Conservation (phyloP, 257 asterid species). For the Striga asiatica region DNA sequence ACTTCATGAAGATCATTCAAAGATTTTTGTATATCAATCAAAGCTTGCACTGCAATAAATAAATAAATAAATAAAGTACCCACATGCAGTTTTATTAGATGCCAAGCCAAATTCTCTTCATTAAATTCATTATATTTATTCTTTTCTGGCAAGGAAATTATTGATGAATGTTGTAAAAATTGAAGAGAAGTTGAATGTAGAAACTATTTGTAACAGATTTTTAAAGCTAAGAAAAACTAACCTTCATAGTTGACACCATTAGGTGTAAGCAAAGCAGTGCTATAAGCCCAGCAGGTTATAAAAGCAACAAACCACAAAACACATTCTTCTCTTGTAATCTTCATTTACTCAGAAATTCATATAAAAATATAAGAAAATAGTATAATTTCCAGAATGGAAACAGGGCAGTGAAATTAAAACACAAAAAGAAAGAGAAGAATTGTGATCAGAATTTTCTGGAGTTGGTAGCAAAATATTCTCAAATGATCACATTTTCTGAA, state of each 20-base stretch:
- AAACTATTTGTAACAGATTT: too few relatives aligned
- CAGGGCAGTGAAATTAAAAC: not conserved
- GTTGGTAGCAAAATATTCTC: too few relatives aligned
- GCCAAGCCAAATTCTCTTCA: too few relatives aligned
- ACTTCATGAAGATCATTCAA: conserved; percentile 62
- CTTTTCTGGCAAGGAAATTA: too few relatives aligned
- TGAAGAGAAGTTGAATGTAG: too few relatives aligned
- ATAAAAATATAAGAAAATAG: not conserved
- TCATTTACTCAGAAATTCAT: conserved; percentile 16
- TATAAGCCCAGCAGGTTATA: conserved; percentile 33
- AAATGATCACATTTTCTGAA: too few relatives aligned
- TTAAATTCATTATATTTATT: too few relatives aligned
- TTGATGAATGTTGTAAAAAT: too few relatives aligned
- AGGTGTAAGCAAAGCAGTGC: conserved; percentile 60
- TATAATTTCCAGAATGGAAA: not conserved
- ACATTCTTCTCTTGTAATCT: conserved; percentile 19
- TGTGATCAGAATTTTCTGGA: too few relatives aligned
- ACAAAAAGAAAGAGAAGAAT: not conserved
- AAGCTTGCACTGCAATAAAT: conserved; percentile 48
- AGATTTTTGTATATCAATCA: conserved; percentile 65
- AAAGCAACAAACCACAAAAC: conserved; percentile 26
- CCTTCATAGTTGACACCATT: conserved; percentile 94
- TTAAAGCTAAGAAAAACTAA: too few relatives aligned
- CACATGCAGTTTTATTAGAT: too few relatives aligned
- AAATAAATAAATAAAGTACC: not conserved